Evolutionary conservation across 371 early-diverging fungal species (phyloP).

Genomic region (Umbelopsis sp.): DNA sequence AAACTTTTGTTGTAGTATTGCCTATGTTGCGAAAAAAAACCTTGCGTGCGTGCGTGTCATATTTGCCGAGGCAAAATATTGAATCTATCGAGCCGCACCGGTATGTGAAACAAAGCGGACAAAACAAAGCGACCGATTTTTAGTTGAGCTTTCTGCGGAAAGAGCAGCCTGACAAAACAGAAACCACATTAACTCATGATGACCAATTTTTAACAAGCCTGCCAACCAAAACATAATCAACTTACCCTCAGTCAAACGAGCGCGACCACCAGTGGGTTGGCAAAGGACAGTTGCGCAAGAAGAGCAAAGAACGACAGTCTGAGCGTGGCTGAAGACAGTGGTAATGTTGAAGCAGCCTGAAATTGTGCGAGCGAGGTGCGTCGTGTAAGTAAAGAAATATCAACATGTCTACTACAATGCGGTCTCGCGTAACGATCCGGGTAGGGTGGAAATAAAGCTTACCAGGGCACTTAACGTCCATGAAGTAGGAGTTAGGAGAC

Average conservation of each 20-base stretch:
- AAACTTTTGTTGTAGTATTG: slow-evolving; percentile 3
- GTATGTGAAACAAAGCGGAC: slow-evolving; percentile 13
- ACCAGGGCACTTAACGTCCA: slow-evolving; percentile 99
- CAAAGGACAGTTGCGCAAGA: slow-evolving; percentile 96
- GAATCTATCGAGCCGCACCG: slow-evolving; percentile 12
- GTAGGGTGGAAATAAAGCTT: slow-evolving; percentile 26
- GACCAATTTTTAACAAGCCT: background rate
- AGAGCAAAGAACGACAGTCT: slow-evolving; percentile 96
- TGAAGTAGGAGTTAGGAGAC: slow-evolving; percentile 99
- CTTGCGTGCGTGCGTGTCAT: slow-evolving; percentile 10
- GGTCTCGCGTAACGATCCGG: background rate
- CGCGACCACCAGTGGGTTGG: slow-evolving; percentile 99
- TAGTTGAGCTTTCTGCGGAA: slow-evolving; percentile 61
- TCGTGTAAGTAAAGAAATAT: no score
- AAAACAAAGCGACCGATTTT: slow-evolving; percentile 21
- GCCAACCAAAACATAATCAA: slow-evolving; percentile 1
- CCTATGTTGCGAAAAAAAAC: slow-evolving; percentile 7
- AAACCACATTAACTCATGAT: background rate
- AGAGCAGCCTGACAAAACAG: slow-evolving; percentile 34
- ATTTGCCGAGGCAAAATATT: background rate
- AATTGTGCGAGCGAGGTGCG: background rate
- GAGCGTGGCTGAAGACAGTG: slow-evolving; percentile 98
- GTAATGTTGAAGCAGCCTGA: slow-evolving; percentile 95
- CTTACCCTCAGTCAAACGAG: slow-evolving; percentile 90
- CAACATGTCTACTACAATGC: background rate